Conservation (phyloP, 2,329 filamentous ascomycete genomes). For the Sporothrix mexicana region DNA sequence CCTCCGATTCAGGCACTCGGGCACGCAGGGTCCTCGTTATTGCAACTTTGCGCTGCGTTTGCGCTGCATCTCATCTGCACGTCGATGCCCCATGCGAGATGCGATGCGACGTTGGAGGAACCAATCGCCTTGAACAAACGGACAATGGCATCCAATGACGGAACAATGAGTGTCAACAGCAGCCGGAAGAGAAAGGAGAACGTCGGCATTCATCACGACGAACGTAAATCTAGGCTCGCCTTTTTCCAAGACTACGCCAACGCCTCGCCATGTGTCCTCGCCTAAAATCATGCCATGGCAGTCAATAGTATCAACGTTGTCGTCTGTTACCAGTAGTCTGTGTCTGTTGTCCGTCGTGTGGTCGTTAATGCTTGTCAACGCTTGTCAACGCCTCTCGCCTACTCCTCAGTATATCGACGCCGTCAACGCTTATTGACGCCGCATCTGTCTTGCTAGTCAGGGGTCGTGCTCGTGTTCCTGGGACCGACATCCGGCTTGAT, state of each 20-base stretch:
- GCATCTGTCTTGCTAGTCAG: neutral
- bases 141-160: neutral
- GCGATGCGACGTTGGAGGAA: neutral
- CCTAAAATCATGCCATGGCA: neutral
- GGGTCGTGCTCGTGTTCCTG: neutral
- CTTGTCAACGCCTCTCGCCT: neutral
- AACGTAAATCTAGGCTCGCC: neutral
- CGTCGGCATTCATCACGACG: no score
- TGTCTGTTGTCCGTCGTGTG: no score
- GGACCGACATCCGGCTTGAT: neutral
- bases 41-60: neutral
- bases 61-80: neutral
- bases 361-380: no score
- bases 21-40: neutral
- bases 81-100: slow-evolving; percentile 2
- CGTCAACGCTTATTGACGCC: neutral
- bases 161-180: neutral
- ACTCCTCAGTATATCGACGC: neutral
- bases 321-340: no score
- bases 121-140: no score
- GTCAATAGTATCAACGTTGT: neutral
- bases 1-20: neutral
- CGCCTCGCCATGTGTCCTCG: neutral
- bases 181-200: no score
- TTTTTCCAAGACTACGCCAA: neutral